These are phyloP conservation scores for Exidia glandulosa DNA, from an alignment of 768 basidiomycete species.

Conservation along the genomic window DNA sequence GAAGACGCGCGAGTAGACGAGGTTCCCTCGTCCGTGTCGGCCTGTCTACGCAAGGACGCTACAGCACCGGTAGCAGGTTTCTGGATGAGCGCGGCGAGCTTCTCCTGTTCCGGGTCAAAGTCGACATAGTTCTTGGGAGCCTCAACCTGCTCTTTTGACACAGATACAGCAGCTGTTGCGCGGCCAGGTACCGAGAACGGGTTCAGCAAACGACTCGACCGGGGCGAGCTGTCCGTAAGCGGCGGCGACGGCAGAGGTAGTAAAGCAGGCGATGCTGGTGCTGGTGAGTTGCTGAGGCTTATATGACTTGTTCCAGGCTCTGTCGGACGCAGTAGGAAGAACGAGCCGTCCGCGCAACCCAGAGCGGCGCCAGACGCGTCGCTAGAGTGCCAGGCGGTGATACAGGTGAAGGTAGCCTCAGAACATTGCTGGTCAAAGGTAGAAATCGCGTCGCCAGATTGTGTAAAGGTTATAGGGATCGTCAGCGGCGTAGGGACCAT, in stretches of 20 bases:
- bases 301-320: not conserved
- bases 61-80: conserved; percentile 30
- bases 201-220: conserved; percentile 1
- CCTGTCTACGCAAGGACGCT: conserved; percentile 9
- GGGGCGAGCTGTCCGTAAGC: conserved; percentile 9
- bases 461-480: not conserved
- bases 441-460: not conserved
- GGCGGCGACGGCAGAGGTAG: conserved; percentile 2
- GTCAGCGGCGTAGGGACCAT: not conserved
- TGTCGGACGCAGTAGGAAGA: conserved; percentile 20
- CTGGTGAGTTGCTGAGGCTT: conserved; percentile 2
- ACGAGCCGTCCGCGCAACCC: conserved; percentile 27
- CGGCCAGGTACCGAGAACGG: conserved; percentile 4
- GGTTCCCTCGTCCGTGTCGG: not conserved
- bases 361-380: conserved; percentile 16
- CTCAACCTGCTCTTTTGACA: conserved; percentile 60
- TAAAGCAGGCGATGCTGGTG: conserved; percentile 6
- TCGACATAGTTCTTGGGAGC: conserved; percentile 73
- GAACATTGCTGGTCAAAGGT: not conserved
- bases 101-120: conserved; percentile 70
- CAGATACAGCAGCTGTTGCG: conserved; percentile 24
- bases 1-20: conserved; percentile 37
- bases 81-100: conserved; percentile 62
- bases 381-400: not conserved
- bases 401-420: not conserved